phyloP scores from a whole-genome alignment of 202 grass and related monocot species.

The Carex sylvatica region DNA sequence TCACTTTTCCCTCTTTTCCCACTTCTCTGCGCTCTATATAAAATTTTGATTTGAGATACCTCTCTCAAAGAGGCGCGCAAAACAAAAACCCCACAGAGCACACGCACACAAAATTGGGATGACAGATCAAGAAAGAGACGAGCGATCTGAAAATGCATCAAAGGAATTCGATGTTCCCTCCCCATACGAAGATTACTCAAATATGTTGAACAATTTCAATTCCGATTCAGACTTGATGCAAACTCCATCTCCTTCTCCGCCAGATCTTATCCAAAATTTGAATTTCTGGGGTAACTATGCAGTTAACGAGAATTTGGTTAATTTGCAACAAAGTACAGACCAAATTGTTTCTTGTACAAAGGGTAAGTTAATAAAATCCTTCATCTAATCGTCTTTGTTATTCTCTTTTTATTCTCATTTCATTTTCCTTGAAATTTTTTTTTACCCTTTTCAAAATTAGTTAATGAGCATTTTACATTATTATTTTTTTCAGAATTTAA shows the following conservation, averaged over 20 bases:
- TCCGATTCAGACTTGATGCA: neutral
- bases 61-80: neutral
- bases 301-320: neutral
- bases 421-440: too few species aligned
- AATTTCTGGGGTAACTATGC: neutral
- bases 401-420: neutral
- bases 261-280: neutral
- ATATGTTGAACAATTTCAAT: conserved; percentile 16
- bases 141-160: neutral
- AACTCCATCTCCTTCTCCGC: neutral
- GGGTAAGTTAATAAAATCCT: neutral
- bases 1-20: neutral
- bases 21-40: neutral
- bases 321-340: neutral
- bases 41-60: neutral
- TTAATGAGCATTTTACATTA: neutral
- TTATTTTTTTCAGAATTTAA: neutral
- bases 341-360: neutral
- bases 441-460: neutral
- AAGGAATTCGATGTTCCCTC: neutral
- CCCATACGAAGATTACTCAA: conserved; percentile 17
- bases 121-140: neutral
- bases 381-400: neutral
- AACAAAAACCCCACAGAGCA: neutral
- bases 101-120: neutral